These are phyloP conservation scores for Diaporthe sp. DNA, from an alignment of 2,329 filamentous ascomycete species.

Conservation along the genomic window DNA sequence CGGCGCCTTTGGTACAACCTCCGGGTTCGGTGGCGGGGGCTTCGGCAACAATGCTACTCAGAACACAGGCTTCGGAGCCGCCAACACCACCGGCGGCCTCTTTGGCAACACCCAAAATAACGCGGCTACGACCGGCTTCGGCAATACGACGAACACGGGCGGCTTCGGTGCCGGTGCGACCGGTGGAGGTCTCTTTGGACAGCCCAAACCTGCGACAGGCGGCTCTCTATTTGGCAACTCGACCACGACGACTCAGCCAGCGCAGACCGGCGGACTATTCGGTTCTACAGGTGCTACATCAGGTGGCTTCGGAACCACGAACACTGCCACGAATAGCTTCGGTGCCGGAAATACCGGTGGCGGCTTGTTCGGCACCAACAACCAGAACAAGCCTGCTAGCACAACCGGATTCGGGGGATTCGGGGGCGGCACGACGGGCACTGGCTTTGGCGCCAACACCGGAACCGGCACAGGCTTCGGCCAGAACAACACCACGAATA, in stretches of 20 bases:
- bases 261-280: conserved; percentile 55
- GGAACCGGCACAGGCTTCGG: conserved; percentile 50
- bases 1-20: conserved; percentile 82
- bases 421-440: conserved; percentile 43
- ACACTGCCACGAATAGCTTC: conserved; percentile 42
- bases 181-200: conserved; percentile 53
- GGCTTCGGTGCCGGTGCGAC: conserved; percentile 40
- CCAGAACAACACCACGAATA: conserved; percentile 53
- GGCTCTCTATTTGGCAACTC: conserved; percentile 53
- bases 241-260: conserved; percentile 48
- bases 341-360: conserved; percentile 46
- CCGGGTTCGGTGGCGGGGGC: conserved; percentile 63
- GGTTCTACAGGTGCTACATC: conserved; percentile 48
- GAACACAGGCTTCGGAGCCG: conserved; percentile 53
- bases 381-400: conserved; percentile 44
- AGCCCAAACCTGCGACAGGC: conserved; percentile 45
- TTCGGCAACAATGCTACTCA: conserved; percentile 60
- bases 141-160: conserved; percentile 58
- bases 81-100: conserved; percentile 54
- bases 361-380: conserved; percentile 49
- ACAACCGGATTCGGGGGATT: conserved; percentile 43
- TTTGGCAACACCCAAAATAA: conserved; percentile 56
- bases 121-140: conserved; percentile 55
- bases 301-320: conserved; percentile 49
- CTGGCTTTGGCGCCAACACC: conserved; percentile 51